These are phyloP conservation scores for Haplographium delicatum DNA, from an alignment of 495 filamentous ascomycete genomes.

Conservation along the genomic window DNA sequence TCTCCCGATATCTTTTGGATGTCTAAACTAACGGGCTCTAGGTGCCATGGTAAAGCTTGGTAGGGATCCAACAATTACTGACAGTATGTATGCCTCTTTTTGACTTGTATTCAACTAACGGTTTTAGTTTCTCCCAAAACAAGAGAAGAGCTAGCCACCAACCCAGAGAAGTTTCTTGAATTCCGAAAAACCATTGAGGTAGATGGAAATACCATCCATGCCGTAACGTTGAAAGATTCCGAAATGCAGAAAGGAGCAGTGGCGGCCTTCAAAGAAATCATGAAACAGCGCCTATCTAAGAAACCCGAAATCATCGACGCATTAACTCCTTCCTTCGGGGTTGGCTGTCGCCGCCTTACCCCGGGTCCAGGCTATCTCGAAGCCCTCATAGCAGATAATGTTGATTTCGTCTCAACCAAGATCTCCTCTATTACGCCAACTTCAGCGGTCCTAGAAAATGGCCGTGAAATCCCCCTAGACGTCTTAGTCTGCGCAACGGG, in stretches of 20 bases:
- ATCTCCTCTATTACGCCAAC: slow-evolving; percentile 54
- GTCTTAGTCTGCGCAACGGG: slow-evolving; percentile 66
- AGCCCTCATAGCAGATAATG: slow-evolving; percentile 58
- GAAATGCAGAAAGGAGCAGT: slow-evolving; percentile 44
- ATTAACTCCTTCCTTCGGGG: slow-evolving; percentile 52
- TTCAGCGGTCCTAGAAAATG: slow-evolving; percentile 51
- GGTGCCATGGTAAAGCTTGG: slow-evolving; percentile 18
- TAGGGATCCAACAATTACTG: slow-evolving; percentile 6
- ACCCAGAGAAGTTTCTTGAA: slow-evolving; percentile 36
- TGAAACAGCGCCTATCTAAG: slow-evolving; percentile 18
- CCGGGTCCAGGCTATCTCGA: slow-evolving; percentile 71
- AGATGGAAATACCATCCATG: slow-evolving; percentile 51
- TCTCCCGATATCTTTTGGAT: neutral
- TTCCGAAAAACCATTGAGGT: slow-evolving; percentile 37
- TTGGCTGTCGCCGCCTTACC: slow-evolving; percentile 64
- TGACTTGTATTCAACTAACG: slow-evolving; percentile 2
- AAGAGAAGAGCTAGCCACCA: slow-evolving; percentile 39
- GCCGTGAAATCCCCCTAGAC: slow-evolving; percentile 45
- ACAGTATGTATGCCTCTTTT: slow-evolving; percentile 8
- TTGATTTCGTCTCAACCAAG: slow-evolving; percentile 49
- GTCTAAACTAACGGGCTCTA: slow-evolving; percentile 14
- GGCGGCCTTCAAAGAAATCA: slow-evolving; percentile 28
- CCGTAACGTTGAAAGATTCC: slow-evolving; percentile 47
- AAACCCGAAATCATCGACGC: slow-evolving; percentile 22
- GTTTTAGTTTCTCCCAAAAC: slow-evolving; percentile 46